These are phyloP conservation scores for Verticillium nubilum DNA, from an alignment of 2,329 filamentous ascomycete species.

Conservation along the genomic window DNA sequence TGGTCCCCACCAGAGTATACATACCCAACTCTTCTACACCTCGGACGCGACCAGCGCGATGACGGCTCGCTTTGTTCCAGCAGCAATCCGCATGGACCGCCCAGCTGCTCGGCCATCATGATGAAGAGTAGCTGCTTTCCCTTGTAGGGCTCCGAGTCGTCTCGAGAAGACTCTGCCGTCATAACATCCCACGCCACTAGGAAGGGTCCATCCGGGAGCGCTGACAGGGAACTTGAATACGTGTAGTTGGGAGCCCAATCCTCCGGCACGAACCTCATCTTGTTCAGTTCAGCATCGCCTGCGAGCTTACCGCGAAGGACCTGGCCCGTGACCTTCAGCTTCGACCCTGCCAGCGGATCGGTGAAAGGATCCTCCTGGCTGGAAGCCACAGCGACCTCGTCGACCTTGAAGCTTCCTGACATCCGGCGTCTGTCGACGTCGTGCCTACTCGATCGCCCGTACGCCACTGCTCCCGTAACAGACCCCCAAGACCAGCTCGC, in stretches of 20 bases:
- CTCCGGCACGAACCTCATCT: not conserved
- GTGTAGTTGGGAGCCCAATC: not conserved
- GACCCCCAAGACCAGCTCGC: constrained; percentile 17
- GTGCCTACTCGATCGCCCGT: not conserved
- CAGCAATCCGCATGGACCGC: not conserved
- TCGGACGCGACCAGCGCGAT: not conserved
- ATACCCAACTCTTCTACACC: not conserved
- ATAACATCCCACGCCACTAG: not conserved
- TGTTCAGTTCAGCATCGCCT: not conserved
- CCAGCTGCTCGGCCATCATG: not conserved
- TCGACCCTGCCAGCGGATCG: not conserved
- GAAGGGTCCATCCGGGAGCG: not conserved
- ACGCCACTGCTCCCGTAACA: not conserved
- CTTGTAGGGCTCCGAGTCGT: not conserved
- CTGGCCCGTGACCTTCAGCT: not conserved
- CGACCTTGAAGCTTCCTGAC: not conserved
- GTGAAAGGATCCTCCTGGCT: not conserved
- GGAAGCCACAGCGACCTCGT: not conserved
- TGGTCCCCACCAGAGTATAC: not conserved
- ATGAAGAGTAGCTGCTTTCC: not conserved
- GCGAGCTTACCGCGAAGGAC: not conserved
- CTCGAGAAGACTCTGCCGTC: not conserved
- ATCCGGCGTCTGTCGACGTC: not conserved
- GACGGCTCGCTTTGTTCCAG: not conserved
- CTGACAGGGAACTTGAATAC: not conserved